A percentile compares a stretch with the other conserved stretches of the same genome.
These are phyloP conservation scores for Parachlorella kessleri DNA, from an alignment of 139 green algal genomes.

Conservation along the genomic window DNA sequence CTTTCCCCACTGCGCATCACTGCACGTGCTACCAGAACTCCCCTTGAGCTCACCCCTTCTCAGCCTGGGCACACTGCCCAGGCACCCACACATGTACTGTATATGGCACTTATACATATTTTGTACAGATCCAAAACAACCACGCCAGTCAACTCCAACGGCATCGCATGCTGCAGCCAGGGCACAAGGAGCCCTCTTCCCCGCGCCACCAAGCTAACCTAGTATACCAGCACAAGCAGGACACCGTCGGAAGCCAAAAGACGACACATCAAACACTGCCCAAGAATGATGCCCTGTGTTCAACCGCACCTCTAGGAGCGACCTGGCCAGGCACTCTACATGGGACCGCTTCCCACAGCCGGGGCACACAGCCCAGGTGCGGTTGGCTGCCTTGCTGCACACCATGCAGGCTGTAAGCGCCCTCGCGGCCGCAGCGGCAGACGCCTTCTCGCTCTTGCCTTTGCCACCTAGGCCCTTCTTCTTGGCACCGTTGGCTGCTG, in stretches of 20 bases:
- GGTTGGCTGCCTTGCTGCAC: conserved; percentile 38
- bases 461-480: neutral
- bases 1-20: too few relatives aligned
- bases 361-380: conserved; percentile 45
- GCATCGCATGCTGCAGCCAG: neutral
- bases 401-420: conserved; percentile 25
- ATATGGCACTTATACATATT: too few relatives aligned
- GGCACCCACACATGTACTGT: too few relatives aligned
- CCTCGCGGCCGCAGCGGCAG: neutral
- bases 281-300: neutral
- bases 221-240: neutral
- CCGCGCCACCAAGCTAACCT: neutral
- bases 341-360: conserved; percentile 44
- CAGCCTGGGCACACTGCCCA: too few relatives aligned
- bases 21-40: too few relatives aligned
- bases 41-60: too few relatives aligned
- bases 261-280: too few relatives aligned
- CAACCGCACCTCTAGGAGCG: conserved; percentile 25
- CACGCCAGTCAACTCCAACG: neutral
- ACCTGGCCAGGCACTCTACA: conserved; percentile 56
- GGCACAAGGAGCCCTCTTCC: neutral
- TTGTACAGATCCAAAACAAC: too few relatives aligned
- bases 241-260: too few relatives aligned
- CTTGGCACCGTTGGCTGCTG: neutral
- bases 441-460: neutral